phyloP scores from a whole-genome alignment of 108 stramenopile species.

The Skeletonema marinoi region DNA sequence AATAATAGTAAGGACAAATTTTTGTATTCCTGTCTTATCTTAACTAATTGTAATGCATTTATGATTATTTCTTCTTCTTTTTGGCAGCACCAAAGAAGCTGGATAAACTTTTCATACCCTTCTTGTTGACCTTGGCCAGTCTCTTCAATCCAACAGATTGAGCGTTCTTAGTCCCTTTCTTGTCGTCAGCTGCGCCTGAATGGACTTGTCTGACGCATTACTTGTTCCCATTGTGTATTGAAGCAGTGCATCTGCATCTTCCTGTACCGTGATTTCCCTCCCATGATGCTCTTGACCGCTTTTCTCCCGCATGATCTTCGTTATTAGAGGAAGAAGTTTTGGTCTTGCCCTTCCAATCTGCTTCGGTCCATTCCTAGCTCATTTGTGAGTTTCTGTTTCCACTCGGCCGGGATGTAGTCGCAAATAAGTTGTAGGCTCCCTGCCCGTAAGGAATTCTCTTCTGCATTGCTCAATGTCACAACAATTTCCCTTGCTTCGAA shows the following conservation, averaged over 20 bases:
- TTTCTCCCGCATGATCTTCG: not conserved
- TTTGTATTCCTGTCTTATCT: not conserved
- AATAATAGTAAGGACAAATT: not conserved
- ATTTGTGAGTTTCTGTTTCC: slow-evolving; percentile 52
- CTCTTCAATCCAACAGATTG: slow-evolving; percentile 60
- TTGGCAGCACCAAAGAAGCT: slow-evolving; percentile 63
- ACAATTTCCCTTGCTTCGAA: not conserved
- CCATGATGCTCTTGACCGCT: slow-evolving; percentile 36
- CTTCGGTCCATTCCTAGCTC: slow-evolving; percentile 28
- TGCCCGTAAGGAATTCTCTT: slow-evolving; percentile 17
- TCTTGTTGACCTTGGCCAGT: slow-evolving; percentile 73
- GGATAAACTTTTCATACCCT: slow-evolving; percentile 73
- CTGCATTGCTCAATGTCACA: slow-evolving; percentile 13
- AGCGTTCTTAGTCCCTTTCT: slow-evolving; percentile 30
- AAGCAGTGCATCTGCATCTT: slow-evolving; percentile 49
- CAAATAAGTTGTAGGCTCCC: slow-evolving; percentile 60
- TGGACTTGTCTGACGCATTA: not conserved
- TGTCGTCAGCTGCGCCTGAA: slow-evolving; percentile 21
- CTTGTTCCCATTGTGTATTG: slow-evolving; percentile 31
- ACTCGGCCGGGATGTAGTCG: slow-evolving; percentile 56
- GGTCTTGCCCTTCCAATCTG: slow-evolving; percentile 41
- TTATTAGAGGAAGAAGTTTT: slow-evolving; percentile 1
- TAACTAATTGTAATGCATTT: not conserved
- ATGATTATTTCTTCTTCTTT: slow-evolving; percentile 24
- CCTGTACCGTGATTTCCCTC: slow-evolving; percentile 46